These are phyloP conservation scores for Apiospora aurea DNA, from an alignment of 2,329 filamentous ascomycete genomes.

Conservation along the genomic window DNA sequence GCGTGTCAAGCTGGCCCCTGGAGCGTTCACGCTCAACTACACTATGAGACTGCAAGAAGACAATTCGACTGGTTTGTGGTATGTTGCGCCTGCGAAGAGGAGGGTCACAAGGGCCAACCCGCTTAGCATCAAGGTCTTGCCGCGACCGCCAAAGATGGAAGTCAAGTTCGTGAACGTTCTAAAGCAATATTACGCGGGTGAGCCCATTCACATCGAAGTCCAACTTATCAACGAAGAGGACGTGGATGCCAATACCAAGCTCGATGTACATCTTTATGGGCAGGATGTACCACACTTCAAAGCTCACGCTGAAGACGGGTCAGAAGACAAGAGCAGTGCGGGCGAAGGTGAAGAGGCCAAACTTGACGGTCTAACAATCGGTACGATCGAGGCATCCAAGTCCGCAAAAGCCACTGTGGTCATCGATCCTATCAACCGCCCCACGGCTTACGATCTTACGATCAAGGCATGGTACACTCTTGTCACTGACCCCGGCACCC, in stretches of 20 bases:
- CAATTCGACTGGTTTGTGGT: conserved; percentile 57
- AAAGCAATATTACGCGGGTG: conserved; percentile 85
- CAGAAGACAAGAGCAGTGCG: conserved; percentile 41
- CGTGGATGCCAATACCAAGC: conserved; percentile 73
- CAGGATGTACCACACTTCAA: conserved; percentile 56
- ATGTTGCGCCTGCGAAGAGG: conserved; percentile 51
- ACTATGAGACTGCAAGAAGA: conserved; percentile 60
- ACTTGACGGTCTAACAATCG: conserved; percentile 51
- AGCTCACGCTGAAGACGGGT: conserved; percentile 47
- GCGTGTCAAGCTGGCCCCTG: conserved; percentile 67
- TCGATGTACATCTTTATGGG: conserved; percentile 74
- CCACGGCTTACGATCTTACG: conserved; percentile 70
- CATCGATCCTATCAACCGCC: conserved; percentile 58
- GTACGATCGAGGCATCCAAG: conserved; percentile 54
- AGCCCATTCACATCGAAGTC: conserved; percentile 72
- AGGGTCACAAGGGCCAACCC: conserved; percentile 57
- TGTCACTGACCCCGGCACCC: conserved; percentile 79
- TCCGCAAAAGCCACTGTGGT: conserved; percentile 53
- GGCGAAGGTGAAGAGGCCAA: conserved; percentile 50
- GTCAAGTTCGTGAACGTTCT: conserved; percentile 69
- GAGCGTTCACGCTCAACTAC: conserved; percentile 73
- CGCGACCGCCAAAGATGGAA: conserved; percentile 91
- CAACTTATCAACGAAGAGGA: conserved; percentile 81
- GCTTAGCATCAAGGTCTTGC: conserved; percentile 74
- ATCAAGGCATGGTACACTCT: conserved; percentile 81